Percentiles rank a stretch among this genome's conserved stretches.
Conservation (phyloP, 2,329 filamentous ascomycete species). For the Neurospora crassa region DNA sequence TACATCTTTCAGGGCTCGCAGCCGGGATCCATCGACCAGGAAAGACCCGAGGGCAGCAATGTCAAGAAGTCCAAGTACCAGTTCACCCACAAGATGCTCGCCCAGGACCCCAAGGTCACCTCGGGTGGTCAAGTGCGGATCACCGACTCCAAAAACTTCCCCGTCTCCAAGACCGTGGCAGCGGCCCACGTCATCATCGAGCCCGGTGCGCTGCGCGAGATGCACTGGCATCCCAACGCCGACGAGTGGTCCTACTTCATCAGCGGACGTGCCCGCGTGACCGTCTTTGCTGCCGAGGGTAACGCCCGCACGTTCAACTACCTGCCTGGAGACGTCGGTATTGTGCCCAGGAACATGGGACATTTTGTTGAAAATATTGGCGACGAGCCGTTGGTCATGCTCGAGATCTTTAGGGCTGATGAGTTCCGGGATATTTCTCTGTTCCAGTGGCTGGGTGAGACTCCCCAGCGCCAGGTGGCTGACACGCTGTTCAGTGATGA, state of each 20-base stretch:
- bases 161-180: constrained; percentile 61
- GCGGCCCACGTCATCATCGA: constrained; percentile 63
- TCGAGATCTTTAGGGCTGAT: constrained; percentile 66
- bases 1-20: constrained; percentile 68
- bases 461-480: constrained; percentile 53
- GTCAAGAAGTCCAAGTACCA: constrained; percentile 58
- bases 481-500: constrained; percentile 59
- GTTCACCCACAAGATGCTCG: constrained; percentile 64
- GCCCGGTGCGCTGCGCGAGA: constrained; percentile 64
- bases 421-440: constrained; percentile 64
- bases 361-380: constrained; percentile 77
- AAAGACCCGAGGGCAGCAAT: constrained; percentile 49
- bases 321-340: constrained; percentile 63
- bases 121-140: constrained; percentile 65
- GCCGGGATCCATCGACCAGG: constrained; percentile 55
- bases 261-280: constrained; percentile 59
- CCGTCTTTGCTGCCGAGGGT: constrained; percentile 61
- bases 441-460: constrained; percentile 69
- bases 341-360: constrained; percentile 68
- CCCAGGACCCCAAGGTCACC: constrained; percentile 55
- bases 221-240: constrained; percentile 74
- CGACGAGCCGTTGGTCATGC: constrained; percentile 64
- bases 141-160: constrained; percentile 67
- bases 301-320: constrained; percentile 69
- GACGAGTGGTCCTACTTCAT: constrained; percentile 81